phyloP scores from a whole-genome alignment of 805 yeast genomes.

The Dipodascus geniculatus region DNA sequence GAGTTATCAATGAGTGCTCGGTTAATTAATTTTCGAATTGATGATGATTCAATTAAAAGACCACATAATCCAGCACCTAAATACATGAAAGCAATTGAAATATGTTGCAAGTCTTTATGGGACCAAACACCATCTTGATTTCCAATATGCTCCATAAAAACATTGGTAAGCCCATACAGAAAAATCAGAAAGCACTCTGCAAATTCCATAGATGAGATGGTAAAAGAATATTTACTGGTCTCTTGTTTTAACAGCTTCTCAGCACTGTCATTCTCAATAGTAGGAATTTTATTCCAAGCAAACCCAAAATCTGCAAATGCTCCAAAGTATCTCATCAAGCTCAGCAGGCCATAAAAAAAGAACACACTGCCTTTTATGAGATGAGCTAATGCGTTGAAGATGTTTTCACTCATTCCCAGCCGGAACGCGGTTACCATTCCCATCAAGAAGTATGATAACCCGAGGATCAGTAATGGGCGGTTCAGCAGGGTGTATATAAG shows the following conservation, averaged over 20 bases:
- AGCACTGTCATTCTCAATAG: neutral
- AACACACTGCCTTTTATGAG: constrained; percentile 94
- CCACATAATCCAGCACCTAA: constrained; percentile 93
- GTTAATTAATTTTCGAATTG: constrained; percentile 18
- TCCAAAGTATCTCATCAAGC: constrained; percentile 84
- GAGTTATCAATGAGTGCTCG: constrained; percentile 11
- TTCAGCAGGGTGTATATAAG: constrained; percentile 41
- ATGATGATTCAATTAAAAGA: constrained; percentile 54
- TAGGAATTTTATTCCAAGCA: constrained; percentile 65
- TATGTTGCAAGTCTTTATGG: constrained; percentile 84
- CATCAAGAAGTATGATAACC: constrained; percentile 42
- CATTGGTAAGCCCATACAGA: constrained; percentile 80
- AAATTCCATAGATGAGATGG: constrained; percentile 56
- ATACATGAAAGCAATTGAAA: constrained; percentile 80
- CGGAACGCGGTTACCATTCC: constrained; percentile 56
- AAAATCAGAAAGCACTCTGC: constrained; percentile 70
- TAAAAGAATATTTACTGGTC: constrained; percentile 1
- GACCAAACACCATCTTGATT: constrained; percentile 73
- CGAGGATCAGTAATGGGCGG: constrained; percentile 52
- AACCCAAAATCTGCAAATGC: constrained; percentile 64
- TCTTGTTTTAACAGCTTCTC: neutral
- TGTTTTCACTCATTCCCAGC: constrained; percentile 53
- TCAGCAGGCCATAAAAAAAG: constrained; percentile 57
- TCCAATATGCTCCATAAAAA: constrained; percentile 83
- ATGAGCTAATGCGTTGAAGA: constrained; percentile 84